Percentiles rank a stretch among this genome's conserved stretches.
Evolutionary conservation across 768 basidiomycete species (phyloP).

Genomic region (Termitomyces sp.): DNA sequence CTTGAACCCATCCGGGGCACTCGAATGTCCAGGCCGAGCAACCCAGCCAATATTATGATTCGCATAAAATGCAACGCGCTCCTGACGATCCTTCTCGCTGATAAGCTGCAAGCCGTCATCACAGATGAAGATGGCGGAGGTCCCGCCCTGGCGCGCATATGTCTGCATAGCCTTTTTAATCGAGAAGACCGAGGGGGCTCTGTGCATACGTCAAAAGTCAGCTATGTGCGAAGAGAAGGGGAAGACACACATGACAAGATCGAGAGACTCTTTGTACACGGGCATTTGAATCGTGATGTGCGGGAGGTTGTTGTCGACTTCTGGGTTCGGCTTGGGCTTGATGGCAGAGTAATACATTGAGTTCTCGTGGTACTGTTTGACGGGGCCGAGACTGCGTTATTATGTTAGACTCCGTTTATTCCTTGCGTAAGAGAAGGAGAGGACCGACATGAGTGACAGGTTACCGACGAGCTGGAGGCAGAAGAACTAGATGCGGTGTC

Average conservation of each 20-base stretch:
- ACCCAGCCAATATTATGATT: slow-evolving; percentile 75
- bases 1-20: slow-evolving; percentile 79
- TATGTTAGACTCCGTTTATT: neutral
- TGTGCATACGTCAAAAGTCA: slow-evolving; percentile 19
- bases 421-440: neutral
- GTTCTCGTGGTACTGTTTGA: slow-evolving; percentile 80
- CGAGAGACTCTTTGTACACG: slow-evolving; percentile 80
- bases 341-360: slow-evolving; percentile 77
- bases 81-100: slow-evolving; percentile 52
- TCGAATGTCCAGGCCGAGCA: slow-evolving; percentile 69
- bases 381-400: slow-evolving; percentile 55
- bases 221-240: neutral
- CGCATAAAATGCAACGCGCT: slow-evolving; percentile 71
- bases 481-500: slow-evolving; percentile 51
- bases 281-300: slow-evolving; percentile 81
- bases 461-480: slow-evolving; percentile 67
- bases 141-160: slow-evolving; percentile 78
- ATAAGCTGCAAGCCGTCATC: slow-evolving; percentile 80
- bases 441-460: slow-evolving; percentile 45
- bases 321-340: slow-evolving; percentile 59
- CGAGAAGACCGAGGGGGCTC: slow-evolving; percentile 68
- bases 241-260: slow-evolving; percentile 59
- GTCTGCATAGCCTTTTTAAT: slow-evolving; percentile 85
- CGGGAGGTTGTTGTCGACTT: slow-evolving; percentile 63
- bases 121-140: slow-evolving; percentile 73